Conservation (phyloP, 106 monocot species). For the Allium cepa region DNA sequence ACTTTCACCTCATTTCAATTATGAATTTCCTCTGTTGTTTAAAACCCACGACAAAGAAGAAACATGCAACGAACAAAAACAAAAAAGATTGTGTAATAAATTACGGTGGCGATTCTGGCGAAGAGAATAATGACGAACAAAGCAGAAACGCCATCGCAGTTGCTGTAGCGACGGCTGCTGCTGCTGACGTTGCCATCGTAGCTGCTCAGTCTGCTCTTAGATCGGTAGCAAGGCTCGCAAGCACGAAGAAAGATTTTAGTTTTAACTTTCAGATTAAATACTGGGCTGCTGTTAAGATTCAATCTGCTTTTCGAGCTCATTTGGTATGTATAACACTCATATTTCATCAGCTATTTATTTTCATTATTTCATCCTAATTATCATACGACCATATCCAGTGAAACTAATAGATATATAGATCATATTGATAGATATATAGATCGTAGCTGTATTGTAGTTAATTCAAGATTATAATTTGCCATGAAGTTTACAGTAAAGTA, state of each 20-base stretch:
- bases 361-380: background rate
- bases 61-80: too few species aligned
- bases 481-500: too few species aligned
- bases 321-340: slow-evolving; percentile 34
- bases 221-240: slow-evolving; percentile 62
- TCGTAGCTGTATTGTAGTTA: background rate
- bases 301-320: slow-evolving; percentile 67
- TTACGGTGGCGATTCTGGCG: too few species aligned
- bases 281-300: slow-evolving; percentile 64
- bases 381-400: background rate
- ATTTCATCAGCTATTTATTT: background rate
- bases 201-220: slow-evolving; percentile 72
- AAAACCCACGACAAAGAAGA: too few species aligned
- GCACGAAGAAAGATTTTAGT: slow-evolving; percentile 26
- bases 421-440: background rate
- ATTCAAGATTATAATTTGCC: too few species aligned
- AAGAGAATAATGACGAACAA: slow-evolving; percentile 67
- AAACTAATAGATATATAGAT: background rate
- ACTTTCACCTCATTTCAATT: too few species aligned
- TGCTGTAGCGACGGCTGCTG: slow-evolving; percentile 74
- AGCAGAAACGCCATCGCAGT: slow-evolving; percentile 87
- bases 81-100: too few species aligned
- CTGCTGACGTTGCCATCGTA: slow-evolving; percentile 73
- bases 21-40: too few species aligned
- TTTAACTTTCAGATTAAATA: slow-evolving; percentile 16